phyloP scores from a whole-genome alignment of 2,329 filamentous ascomycete species.

The Claviceps sp. region DNA sequence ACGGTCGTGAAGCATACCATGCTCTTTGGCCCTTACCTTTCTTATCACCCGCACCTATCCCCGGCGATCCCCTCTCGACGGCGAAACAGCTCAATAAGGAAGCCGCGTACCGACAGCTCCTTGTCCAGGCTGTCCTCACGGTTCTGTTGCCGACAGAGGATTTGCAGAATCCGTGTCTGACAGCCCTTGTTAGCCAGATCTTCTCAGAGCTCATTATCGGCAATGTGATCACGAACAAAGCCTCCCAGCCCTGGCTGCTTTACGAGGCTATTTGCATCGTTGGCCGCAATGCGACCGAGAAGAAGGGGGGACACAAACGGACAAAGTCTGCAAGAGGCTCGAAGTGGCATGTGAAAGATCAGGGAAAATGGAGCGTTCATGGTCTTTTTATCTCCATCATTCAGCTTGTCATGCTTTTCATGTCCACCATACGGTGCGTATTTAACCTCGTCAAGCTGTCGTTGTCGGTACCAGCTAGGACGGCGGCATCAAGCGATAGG shows the following conservation, averaged over 20 bases:
- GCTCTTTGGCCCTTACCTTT: constrained; percentile 68
- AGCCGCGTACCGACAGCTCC: constrained; percentile 68
- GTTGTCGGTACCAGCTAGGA: constrained; percentile 49
- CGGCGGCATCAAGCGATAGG: constrained; percentile 14
- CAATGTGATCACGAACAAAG: constrained; percentile 64
- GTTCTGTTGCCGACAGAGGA: constrained; percentile 86
- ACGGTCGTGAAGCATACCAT: constrained; percentile 65
- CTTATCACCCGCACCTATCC: constrained; percentile 60
- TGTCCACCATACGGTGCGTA: constrained; percentile 52
- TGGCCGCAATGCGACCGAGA: constrained; percentile 27
- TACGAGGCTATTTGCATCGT: constrained; percentile 73
- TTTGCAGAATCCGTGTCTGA: constrained; percentile 73
- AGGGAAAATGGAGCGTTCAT: constrained; percentile 26
- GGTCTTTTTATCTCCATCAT: constrained; percentile 42
- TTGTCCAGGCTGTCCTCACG: constrained; percentile 71
- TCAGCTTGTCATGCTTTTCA: constrained; percentile 40
- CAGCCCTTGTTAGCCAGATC: constrained; percentile 72
- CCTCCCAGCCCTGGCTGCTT: constrained; percentile 77
- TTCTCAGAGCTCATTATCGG: constrained; percentile 82
- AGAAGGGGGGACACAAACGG: constrained; percentile 10
- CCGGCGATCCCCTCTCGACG: constrained; percentile 34
- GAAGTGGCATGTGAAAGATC: constrained; percentile 7
- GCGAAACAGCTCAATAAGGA: constrained; percentile 63
- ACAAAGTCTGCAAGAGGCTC: background rate
- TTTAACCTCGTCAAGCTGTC: constrained; percentile 52